Evolutionary conservation across 129 eudicot genomes (phyloP).

Genomic region (Tagetes erecta): DNA sequence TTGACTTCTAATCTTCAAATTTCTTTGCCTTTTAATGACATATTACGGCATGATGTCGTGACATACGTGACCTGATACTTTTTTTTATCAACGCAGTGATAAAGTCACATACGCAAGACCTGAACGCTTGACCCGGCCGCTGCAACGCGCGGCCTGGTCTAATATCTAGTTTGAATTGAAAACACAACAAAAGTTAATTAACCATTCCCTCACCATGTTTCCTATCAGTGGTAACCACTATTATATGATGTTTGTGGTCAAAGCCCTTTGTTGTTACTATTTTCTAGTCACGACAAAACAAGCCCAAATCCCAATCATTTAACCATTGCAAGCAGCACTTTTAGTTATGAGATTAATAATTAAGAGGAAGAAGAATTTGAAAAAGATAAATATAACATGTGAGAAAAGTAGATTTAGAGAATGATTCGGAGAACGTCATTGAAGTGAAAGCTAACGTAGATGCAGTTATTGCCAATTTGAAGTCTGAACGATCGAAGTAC

Average conservation of each 20-base stretch:
- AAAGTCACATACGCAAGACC: not conserved
- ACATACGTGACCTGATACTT: too few relatives aligned
- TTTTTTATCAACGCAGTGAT: too few relatives aligned
- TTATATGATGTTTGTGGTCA: not conserved
- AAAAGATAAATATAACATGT: not conserved
- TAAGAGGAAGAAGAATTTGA: not conserved
- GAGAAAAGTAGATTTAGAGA: not conserved
- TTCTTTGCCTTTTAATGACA: too few relatives aligned
- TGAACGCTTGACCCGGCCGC: too few relatives aligned
- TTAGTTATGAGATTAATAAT: too few relatives aligned
- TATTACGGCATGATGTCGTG: too few relatives aligned
- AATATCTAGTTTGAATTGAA: too few relatives aligned
- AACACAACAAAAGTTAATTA: not conserved
- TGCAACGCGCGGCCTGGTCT: too few relatives aligned
- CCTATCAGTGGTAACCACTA: not conserved
- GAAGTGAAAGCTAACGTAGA: not conserved
- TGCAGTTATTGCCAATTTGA: not conserved
- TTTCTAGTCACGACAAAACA: not conserved
- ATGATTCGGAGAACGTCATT: not conserved
- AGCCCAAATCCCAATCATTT: not conserved
- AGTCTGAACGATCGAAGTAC: not conserved
- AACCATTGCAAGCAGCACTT: not conserved
- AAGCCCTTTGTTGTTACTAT: not conserved
- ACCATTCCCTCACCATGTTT: not conserved
- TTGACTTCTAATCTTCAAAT: too few relatives aligned